Evolutionary conservation across 1,284 basidiomycete species (phyloP), one percentile per base, ranked within the genome.

Genomic region (Moesziomyces sp.): DNA sequence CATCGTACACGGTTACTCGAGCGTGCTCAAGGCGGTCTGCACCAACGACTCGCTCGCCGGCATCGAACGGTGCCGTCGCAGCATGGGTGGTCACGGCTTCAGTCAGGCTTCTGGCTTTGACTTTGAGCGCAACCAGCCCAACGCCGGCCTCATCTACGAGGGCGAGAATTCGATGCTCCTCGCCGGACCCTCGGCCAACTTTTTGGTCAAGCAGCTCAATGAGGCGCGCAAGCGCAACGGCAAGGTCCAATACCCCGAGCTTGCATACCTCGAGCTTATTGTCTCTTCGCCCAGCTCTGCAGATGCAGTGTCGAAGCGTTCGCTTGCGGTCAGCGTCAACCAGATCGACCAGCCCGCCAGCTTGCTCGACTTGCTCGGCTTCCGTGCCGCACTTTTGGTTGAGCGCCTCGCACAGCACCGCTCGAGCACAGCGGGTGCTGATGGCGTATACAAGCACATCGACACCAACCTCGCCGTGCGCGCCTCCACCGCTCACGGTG

Each of bases 81-180:
- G 65, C 38, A 78, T 78, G 76, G 77, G 77, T 23, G 77, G 77
- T 8, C 73, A 78, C 35, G 77, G 77, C 14, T 79, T 74, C 58
- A 64, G 59, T 35, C 68, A 71, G 34, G 76, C 76, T 7, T 47
- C 61, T 13, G 76, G 77, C 18, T 70, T 79, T 24, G 77, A 79
- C 54, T 76, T 78, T 49, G 77, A 77, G 42, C 58, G 68, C 26
- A 74, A 77, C 35, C 77, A 79, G 59, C 77, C 77, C 28, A 73
- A 68, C 19, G 76, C 76, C n/a, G 74, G 74, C 13, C 55, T 79
- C 21, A 79, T 75, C 34, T 79, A 79, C 46, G 77, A 79, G 46
- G 77, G 76, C 5, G 77, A 79, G 19, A 79, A 77, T 40, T 69
- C 78, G 44, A 77, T 79, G 74, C 67, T 79, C 14, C 52, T 79